These are phyloP conservation scores for Trypanosoma boissoni DNA, from an alignment of 208 protist species.

Conservation along the genomic window DNA sequence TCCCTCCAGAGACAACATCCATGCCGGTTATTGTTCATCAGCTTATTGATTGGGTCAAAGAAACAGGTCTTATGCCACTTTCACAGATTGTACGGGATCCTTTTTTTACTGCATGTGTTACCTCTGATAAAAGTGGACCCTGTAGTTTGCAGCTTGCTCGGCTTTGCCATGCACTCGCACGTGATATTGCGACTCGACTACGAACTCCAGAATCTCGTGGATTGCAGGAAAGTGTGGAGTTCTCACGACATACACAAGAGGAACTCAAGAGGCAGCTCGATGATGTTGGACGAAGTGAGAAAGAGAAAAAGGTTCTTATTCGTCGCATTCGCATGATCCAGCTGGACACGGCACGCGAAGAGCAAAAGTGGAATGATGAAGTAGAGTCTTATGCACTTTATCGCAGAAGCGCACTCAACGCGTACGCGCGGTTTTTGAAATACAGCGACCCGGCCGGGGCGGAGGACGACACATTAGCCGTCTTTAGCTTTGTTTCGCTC, in stretches of 20 bases:
- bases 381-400: constrained; percentile 54
- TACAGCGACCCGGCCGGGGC: constrained; percentile 11
- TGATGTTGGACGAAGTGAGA: constrained; percentile 24
- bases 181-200: constrained; percentile 45
- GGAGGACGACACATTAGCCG: constrained; percentile 57
- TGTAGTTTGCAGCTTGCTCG: constrained; percentile 62
- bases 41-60: constrained; percentile 51
- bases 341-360: constrained; percentile 45
- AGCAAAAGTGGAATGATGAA: constrained; percentile 46
- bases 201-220: constrained; percentile 46
- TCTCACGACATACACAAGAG: constrained; percentile 27
- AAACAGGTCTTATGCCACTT: constrained; percentile 44
- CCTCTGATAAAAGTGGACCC: constrained; percentile 38
- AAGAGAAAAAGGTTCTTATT: constrained; percentile 40
- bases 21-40: constrained; percentile 53
- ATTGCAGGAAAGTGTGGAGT: constrained; percentile 40
- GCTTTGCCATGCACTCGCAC: constrained; percentile 57
- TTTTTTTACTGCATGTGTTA: constrained; percentile 37
- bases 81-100: constrained; percentile 76
- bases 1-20: constrained; percentile 20
- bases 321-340: constrained; percentile 49
- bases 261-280: constrained; percentile 30
- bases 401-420: constrained; percentile 70
- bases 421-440: constrained; percentile 70
- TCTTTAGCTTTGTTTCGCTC: constrained; percentile 75